Base-by-base conservation (phyloP, 176 grass and related monocot genomes). In the Juncus inflexus region DNA sequence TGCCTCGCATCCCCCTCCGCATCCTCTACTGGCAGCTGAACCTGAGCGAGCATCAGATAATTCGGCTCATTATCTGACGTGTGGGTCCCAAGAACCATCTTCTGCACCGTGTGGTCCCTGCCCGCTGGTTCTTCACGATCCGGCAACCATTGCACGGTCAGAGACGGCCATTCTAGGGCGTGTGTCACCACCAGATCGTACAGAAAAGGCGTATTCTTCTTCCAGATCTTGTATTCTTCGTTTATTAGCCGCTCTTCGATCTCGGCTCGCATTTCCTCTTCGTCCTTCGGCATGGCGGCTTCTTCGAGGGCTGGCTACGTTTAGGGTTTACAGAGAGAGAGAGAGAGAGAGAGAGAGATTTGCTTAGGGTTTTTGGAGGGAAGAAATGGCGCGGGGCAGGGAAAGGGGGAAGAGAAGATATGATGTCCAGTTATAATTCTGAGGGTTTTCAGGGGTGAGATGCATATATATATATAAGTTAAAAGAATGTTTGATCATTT, bases 211-310 rank as follows among this genome's bases (percentile, higher is more conserved):
- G 94, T 92, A 80, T 92, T 99, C 68, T 99, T 99, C 83, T 99
- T 99, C 94, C 94, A 92, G 83, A 99, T 99, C 94, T 99, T 99
- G 94, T 92, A 99, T 80, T 99, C 94, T 75, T 99, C 88, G 72
- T 99, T 99, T 76, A 99, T 82, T 28, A 89, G 68, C 60, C 88
- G 77, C 75, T 86, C 83, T 78, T 92, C 94, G 55, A 90, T 72
- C 80, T 92, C 83, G 7, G 79, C 72, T 12, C 94, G 85, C 77
- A 89, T 84, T 72, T 86, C 88, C 58, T 99, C 94, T 16, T 84
- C 94, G 39, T 80, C 87, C 80, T 87, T 91, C 74, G 88, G 77
- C 88, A 87, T 91, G 41, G 67, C 63, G 50, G 49, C 11, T 19
- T 50, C 37, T 12, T 36, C 3, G 51, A 15, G 41, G 3, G 56